phyloP scores from a whole-genome alignment of 805 yeast genomes.

The Ogataea salicorniae region DNA sequence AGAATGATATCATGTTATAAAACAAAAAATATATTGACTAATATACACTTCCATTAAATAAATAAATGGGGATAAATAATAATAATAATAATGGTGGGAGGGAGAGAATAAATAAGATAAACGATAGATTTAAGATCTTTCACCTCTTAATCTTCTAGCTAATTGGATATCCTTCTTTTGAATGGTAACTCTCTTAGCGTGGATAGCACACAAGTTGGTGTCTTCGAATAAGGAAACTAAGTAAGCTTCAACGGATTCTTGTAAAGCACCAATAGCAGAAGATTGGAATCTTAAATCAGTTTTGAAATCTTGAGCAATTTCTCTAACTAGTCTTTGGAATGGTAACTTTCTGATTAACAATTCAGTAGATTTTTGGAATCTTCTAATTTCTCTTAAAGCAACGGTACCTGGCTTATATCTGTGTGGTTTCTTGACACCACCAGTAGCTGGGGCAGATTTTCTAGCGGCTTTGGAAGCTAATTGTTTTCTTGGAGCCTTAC shows the following conservation, averaged over 20 bases:
- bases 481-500: conserved; percentile 94
- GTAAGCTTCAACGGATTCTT: conserved; percentile 98
- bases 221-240: conserved; percentile 94
- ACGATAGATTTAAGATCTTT: conserved; percentile 58
- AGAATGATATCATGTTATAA: not conserved
- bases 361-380: conserved; percentile 96
- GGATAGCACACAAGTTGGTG: conserved; percentile 97
- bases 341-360: conserved; percentile 93
- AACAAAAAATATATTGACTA: conserved; percentile 18
- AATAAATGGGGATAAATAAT: conserved; percentile 14
- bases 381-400: conserved; percentile 94
- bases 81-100: not conserved
- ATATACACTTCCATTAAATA: conserved; percentile 18
- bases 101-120: conserved; percentile 1
- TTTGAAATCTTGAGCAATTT: conserved; percentile 91
- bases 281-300: conserved; percentile 95
- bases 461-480: conserved; percentile 90
- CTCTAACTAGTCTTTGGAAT: conserved; percentile 94
- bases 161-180: conserved; percentile 97
- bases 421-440: conserved; percentile 93
- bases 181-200: conserved; percentile 98
- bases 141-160: conserved; percentile 98
- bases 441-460: conserved; percentile 87
- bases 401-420: conserved; percentile 97
- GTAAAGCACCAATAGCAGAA: conserved; percentile 95